Evolutionary conservation across 1,284 basidiomycete genomes (phyloP).

Genomic region (Apiotrichum porosum): DNA sequence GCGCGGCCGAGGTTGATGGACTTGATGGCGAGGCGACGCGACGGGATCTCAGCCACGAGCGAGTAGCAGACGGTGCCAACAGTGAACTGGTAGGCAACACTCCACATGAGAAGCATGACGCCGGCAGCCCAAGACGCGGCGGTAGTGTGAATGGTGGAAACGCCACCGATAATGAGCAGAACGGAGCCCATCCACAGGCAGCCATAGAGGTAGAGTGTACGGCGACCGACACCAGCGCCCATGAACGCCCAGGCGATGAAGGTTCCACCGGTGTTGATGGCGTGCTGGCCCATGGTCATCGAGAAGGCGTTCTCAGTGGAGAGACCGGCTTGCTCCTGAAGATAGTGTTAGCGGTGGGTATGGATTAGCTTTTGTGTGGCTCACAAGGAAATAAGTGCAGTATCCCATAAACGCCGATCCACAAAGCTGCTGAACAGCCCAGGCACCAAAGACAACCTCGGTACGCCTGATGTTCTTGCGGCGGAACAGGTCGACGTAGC

Average conservation of each 20-base stretch:
- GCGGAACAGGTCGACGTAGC: slow-evolving; percentile 32
- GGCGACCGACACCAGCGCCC: slow-evolving; percentile 19
- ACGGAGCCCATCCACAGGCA: slow-evolving; percentile 41
- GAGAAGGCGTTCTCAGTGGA: not conserved
- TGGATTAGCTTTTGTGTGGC: too few species aligned
- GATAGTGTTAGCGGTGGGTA: not conserved
- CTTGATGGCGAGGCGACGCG: slow-evolving; percentile 48
- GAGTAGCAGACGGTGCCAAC: slow-evolving; percentile 14
- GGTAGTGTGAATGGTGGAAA: too few species aligned
- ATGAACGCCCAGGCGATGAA: not conserved
- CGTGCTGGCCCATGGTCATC: slow-evolving; percentile 11
- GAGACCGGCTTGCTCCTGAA: slow-evolving; percentile 14
- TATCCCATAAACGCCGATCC: too few species aligned
- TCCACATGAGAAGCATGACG: slow-evolving; percentile 9
- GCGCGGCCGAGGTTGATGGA: slow-evolving; percentile 50
- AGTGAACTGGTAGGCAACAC: slow-evolving; percentile 22
- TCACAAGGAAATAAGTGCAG: slow-evolving; percentile 32
- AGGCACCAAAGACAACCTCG: slow-evolving; percentile 9
- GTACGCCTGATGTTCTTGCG: slow-evolving; percentile 19
- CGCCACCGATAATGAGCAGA: slow-evolving; percentile 45
- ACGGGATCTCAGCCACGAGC: slow-evolving; percentile 42
- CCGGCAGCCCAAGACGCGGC: too few species aligned
- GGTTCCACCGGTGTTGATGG: not conserved
- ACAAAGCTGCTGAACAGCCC: slow-evolving; percentile 19
- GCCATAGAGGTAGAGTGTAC: slow-evolving; percentile 49